These are phyloP conservation scores for Fereydounia khargensis DNA, from an alignment of 1,284 basidiomycete species.

Conservation along the genomic window DNA sequence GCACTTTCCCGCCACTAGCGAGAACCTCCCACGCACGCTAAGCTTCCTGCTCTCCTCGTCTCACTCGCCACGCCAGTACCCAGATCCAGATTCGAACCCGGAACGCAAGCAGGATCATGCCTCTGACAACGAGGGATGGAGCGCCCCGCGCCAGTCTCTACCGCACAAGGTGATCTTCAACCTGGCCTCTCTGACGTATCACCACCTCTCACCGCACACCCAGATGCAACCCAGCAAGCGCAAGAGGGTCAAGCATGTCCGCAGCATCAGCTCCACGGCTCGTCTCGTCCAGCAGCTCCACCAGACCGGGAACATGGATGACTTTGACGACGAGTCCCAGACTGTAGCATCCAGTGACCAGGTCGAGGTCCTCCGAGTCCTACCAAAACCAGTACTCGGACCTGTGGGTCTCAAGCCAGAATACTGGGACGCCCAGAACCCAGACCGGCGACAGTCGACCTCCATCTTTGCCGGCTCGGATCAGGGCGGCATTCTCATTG, in stretches of 20 bases:
- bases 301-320: too few relatives aligned
- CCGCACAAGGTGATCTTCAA: slow-evolving; percentile 32
- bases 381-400: slow-evolving; percentile 23
- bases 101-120: not conserved
- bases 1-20: not conserved
- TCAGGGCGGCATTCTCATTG: too few relatives aligned
- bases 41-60: slow-evolving; percentile 1
- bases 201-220: slow-evolving; percentile 51
- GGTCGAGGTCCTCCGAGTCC: not conserved
- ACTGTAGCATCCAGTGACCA: slow-evolving; percentile 9
- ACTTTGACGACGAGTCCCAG: not conserved
- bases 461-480: too few relatives aligned
- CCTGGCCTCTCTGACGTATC: slow-evolving; percentile 43
- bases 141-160: slow-evolving; percentile 2
- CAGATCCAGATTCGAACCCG: not conserved
- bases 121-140: not conserved
- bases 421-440: slow-evolving; percentile 33
- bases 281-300: too few relatives aligned
- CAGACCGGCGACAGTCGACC: too few relatives aligned
- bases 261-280: too few relatives aligned
- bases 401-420: slow-evolving; percentile 5
- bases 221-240: too few relatives aligned
- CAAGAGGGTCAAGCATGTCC: too few relatives aligned
- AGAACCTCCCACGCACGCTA: not conserved
- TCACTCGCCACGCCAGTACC: not conserved